These are phyloP conservation scores for Colletotrichum abscissum DNA, from an alignment of 2,329 filamentous ascomycete genomes.

Conservation along the genomic window DNA sequence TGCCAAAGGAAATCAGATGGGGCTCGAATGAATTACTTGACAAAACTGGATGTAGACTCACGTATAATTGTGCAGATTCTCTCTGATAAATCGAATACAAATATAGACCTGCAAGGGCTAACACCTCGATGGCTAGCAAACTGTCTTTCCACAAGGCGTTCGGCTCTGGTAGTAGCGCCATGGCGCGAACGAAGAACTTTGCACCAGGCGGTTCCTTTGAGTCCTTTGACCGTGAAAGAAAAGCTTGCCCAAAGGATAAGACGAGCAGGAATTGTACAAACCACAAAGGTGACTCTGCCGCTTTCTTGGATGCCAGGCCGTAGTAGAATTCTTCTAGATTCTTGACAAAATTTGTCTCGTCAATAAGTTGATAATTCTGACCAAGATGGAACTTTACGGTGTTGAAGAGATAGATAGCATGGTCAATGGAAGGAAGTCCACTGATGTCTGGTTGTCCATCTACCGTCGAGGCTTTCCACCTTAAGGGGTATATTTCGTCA, in stretches of 20 bases:
- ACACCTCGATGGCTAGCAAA: constrained; percentile 49
- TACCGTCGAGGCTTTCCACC: too few species aligned
- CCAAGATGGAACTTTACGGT: constrained; percentile 52
- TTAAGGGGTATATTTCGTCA: too few species aligned
- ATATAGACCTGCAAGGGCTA: constrained; percentile 50
- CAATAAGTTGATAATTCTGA: constrained; percentile 48
- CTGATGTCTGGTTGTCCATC: too few species aligned
- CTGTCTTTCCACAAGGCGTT: constrained; percentile 49
- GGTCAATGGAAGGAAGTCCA: too few species aligned
- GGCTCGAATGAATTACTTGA: too few species aligned
- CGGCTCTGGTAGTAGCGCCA: constrained; percentile 50
- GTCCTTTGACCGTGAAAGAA: too few species aligned
- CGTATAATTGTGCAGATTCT: constrained; percentile 42
- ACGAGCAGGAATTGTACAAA: too few species aligned
- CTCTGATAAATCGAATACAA: constrained; percentile 51
- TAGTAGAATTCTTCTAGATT: constrained; percentile 39
- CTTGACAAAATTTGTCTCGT: constrained; percentile 44
- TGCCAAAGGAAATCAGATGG: constrained; percentile 27
- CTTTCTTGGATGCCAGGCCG: too few species aligned
- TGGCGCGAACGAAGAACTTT: constrained; percentile 46
- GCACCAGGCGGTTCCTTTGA: background rate
- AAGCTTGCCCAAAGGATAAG: too few species aligned
- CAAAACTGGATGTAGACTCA: constrained; percentile 38
- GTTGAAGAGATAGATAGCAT: constrained; percentile 39
- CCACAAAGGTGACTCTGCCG: too few species aligned